phyloP scores from a whole-genome alignment of 176 grass and related monocot species.

The Eragrostis nindensis region DNA sequence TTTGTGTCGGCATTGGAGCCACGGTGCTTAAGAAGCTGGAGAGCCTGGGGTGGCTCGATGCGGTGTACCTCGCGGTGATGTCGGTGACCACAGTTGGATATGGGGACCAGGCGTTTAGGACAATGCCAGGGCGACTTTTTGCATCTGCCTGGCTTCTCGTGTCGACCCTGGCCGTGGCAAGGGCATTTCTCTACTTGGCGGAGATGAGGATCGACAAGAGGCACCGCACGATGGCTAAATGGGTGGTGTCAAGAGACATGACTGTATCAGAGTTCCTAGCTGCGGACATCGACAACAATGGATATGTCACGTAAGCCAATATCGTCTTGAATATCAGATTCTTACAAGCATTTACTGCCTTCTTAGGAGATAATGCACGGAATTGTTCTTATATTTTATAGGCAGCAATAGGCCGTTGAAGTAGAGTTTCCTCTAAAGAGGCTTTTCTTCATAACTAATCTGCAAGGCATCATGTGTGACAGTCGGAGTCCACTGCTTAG shows the following conservation, averaged over 20 bases:
- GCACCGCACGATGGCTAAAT: slow-evolving; percentile 82
- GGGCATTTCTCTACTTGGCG: slow-evolving; percentile 86
- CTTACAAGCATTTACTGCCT: slow-evolving; percentile 24
- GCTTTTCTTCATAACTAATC: not conserved
- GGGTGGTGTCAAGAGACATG: slow-evolving; percentile 86
- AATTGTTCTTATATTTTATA: slow-evolving; percentile 1
- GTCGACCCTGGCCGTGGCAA: slow-evolving; percentile 81
- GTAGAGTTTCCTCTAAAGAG: not conserved
- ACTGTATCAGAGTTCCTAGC: slow-evolving; percentile 86
- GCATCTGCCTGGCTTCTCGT: slow-evolving; percentile 83
- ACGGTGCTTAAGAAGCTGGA: slow-evolving; percentile 73
- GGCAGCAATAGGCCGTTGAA: not conserved
- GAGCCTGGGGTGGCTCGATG: slow-evolving; percentile 70
- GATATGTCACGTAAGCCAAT: slow-evolving; percentile 89
- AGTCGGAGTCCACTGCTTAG: not conserved
- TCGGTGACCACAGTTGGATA: slow-evolving; percentile 92
- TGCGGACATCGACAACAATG: slow-evolving; percentile 86
- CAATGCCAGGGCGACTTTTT: slow-evolving; percentile 70
- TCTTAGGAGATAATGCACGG: not conserved
- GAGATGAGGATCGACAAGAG: slow-evolving; percentile 98
- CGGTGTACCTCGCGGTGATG: slow-evolving; percentile 89
- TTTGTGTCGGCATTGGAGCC: slow-evolving; percentile 75
- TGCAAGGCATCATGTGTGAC: not conserved
- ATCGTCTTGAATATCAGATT: not conserved
- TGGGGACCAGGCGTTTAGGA: slow-evolving; percentile 75